Conservation (phyloP, 371 early-diverging fungal genomes). For the Mucor circinelloides region DNA sequence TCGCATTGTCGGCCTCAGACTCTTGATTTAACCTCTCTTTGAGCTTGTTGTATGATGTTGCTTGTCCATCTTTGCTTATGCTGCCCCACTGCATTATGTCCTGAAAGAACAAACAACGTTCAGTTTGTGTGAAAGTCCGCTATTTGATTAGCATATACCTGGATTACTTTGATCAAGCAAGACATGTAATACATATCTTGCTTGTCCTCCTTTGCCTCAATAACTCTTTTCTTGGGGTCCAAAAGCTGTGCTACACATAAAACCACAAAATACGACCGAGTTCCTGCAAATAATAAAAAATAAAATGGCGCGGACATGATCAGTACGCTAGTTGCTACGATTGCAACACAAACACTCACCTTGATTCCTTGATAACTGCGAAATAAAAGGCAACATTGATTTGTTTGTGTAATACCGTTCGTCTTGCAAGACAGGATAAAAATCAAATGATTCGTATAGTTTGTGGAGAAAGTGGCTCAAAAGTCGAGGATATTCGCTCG, state of each 20-base stretch:
- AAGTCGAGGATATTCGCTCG: conserved; percentile 21
- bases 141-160: not conserved
- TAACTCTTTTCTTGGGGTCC: not conserved
- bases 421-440: not conserved
- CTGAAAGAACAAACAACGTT: not conserved
- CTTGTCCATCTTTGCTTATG: not conserved
- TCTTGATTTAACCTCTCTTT: not conserved
- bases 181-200: conserved; percentile 8
- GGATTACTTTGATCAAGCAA: conserved; percentile 12
- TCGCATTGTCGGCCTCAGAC: not conserved
- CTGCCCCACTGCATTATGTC: conserved; percentile 5
- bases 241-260: conserved; percentile 3
- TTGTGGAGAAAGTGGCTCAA: conserved; percentile 22
- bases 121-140: not conserved
- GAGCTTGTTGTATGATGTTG: not conserved
- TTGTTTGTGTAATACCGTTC: not conserved
- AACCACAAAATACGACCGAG: conserved; percentile 2
- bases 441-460: conserved; percentile 14
- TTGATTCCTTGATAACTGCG: not conserved
- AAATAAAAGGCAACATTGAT: conserved; percentile 1
- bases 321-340: not conserved
- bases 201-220: not conserved
- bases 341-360: not conserved
- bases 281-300: not conserved
- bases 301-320: not conserved